Percentiles rank a stretch among this genome's conserved stretches.
phyloP scores from a whole-genome alignment of 139 green algal genomes.

The Mesostigma viride region DNA sequence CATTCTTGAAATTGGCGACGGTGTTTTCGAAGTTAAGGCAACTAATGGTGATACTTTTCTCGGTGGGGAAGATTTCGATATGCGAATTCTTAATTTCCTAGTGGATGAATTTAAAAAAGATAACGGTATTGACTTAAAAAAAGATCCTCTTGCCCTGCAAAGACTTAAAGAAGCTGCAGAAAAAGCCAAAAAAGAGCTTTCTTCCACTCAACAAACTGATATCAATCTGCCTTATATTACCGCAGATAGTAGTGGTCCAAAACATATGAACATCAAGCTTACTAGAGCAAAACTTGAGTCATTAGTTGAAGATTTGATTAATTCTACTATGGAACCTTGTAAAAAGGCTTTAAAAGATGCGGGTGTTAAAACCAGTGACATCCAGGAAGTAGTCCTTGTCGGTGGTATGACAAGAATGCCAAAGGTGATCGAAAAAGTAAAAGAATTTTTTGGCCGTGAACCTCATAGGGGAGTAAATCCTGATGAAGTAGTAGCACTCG shows the following conservation, averaged over 20 bases:
- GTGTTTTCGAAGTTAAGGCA: constrained; percentile 97
- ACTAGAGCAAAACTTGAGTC: constrained; percentile 84
- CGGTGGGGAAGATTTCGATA: constrained; percentile 98
- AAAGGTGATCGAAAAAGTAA: constrained; percentile 79
- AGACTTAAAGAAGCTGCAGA: constrained; percentile 88
- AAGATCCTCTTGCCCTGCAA: constrained; percentile 74
- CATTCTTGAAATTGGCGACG: constrained; percentile 79
- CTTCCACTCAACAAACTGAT: constrained; percentile 55
- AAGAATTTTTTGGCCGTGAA: constrained; percentile 76
- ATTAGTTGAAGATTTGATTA: constrained; percentile 83
- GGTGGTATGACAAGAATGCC: constrained; percentile 95
- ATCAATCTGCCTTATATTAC: constrained; percentile 99
- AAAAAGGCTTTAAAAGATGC: constrained; percentile 86
- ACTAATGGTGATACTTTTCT: constrained; percentile 95
- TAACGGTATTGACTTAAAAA: constrained; percentile 91
- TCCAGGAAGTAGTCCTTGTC: constrained; percentile 72
- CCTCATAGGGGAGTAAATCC: constrained; percentile 97
- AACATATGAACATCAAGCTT: constrained; percentile 93
- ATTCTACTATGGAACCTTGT: constrained; percentile 64
- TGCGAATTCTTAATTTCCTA: constrained; percentile 93
- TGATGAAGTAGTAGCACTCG: constrained; percentile 96
- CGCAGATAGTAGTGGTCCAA: constrained; percentile 90
- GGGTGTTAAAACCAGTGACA: constrained; percentile 73
- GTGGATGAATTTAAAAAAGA: constrained; percentile 83
- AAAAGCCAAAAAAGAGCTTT: constrained; percentile 99